Evolutionary conservation across 257 asterid genomes (phyloP).

Genomic region (Scutellaria galericulata): DNA sequence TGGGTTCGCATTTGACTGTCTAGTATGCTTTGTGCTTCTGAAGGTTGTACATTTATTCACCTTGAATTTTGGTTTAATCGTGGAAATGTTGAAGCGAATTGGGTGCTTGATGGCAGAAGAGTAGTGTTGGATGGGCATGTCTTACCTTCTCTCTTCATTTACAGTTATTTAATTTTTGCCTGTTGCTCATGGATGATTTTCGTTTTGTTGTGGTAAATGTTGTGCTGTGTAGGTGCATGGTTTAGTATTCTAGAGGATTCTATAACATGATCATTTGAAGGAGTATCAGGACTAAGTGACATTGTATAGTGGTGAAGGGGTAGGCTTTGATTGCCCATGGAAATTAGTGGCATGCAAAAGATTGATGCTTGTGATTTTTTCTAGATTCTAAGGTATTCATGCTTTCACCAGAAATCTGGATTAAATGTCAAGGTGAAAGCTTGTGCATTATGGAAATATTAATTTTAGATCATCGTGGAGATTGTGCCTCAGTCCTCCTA

Average conservation of each 20-base stretch:
- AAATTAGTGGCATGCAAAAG: background rate
- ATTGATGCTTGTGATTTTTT: background rate
- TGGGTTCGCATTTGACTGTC: background rate
- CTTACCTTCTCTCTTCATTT: slow-evolving; percentile 3
- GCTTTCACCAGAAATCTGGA: background rate
- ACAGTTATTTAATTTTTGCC: background rate
- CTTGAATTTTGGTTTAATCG: slow-evolving; percentile 25
- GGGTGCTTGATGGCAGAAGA: slow-evolving; percentile 30
- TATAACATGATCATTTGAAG: background rate
- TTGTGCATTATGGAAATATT: background rate
- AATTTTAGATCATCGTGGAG: background rate
- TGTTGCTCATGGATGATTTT: slow-evolving; percentile 11
- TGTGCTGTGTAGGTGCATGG: background rate
- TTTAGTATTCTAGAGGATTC: background rate
- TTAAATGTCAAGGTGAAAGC: background rate
- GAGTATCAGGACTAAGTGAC: background rate
- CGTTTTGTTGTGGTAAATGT: background rate
- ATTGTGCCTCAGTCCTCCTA: background rate
- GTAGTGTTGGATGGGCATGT: slow-evolving; percentile 21
- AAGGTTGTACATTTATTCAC: slow-evolving; percentile 11
- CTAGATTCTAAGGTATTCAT: background rate
- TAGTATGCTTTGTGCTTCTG: slow-evolving; percentile 6
- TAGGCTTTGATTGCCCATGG: background rate
- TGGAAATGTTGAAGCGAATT: slow-evolving; percentile 6
- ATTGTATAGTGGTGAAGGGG: slow-evolving; percentile 11